Evolutionary conservation across 2,329 filamentous ascomycete species (phyloP).

Genomic region (Claviceps cyperi): DNA sequence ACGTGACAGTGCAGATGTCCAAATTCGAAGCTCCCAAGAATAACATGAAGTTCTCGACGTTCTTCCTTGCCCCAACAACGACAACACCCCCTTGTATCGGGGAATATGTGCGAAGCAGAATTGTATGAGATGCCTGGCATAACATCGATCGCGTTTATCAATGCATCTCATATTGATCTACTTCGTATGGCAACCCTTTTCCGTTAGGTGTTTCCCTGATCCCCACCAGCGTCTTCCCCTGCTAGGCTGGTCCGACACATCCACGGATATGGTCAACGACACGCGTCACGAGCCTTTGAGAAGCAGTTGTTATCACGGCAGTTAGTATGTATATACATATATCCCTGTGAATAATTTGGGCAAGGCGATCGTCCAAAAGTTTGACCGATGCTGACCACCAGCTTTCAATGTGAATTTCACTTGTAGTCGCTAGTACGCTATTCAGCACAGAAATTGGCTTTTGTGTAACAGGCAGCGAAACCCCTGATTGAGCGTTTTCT

Average conservation of each 20-base stretch:
- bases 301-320: neutral
- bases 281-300: neutral
- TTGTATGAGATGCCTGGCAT: too few relatives aligned
- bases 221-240: neutral
- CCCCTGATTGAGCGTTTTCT: neutral
- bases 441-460: neutral
- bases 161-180: too few relatives aligned
- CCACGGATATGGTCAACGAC: neutral
- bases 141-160: neutral
- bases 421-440: neutral
- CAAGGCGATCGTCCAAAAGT: neutral
- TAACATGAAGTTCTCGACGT: neutral
- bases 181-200: neutral
- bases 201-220: neutral
- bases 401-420: neutral
- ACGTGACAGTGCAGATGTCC: neutral
- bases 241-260: neutral
- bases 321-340: too few relatives aligned
- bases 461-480: neutral
- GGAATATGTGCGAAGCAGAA: too few relatives aligned
- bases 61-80: neutral
- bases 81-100: neutral
- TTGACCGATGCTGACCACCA: neutral
- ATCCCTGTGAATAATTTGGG: neutral
- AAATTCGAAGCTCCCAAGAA: neutral